A percentile compares a stretch with the other conserved stretches of the same genome.
phyloP scores from a whole-genome alignment of 768 basidiomycete genomes.

The Imleria badia region DNA sequence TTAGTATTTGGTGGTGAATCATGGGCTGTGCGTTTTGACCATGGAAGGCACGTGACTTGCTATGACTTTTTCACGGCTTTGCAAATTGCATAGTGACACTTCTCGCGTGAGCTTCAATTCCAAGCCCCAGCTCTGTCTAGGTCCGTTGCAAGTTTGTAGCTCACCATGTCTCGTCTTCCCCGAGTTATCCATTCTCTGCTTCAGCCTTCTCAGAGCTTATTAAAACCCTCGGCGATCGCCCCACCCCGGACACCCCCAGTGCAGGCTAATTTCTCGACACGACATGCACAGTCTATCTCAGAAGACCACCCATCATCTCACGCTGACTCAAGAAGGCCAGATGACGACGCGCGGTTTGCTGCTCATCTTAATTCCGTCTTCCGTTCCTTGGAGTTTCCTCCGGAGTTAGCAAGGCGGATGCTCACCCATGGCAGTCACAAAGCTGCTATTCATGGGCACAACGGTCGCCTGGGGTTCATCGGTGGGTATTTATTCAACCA shows the following conservation, averaged over 20 bases:
- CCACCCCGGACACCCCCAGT: conserved; percentile 15
- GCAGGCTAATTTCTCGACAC: conserved; percentile 15
- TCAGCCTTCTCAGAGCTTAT: conserved; percentile 7
- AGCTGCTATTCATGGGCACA: conserved; percentile 64
- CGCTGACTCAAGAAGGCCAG: neutral
- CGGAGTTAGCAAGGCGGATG: conserved; percentile 67
- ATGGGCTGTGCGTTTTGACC: neutral
- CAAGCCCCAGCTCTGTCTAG: neutral
- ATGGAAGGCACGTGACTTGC: conserved; percentile 20
- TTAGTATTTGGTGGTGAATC: no score
- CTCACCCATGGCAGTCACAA: conserved; percentile 79
- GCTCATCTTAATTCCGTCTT: conserved; percentile 66
- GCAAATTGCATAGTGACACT: neutral
- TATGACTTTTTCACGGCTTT: conserved; percentile 4
- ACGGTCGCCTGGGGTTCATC: conserved; percentile 68
- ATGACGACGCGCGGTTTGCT: conserved; percentile 33
- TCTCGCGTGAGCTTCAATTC: conserved; percentile 13
- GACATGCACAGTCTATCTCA: neutral
- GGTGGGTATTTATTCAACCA: conserved; percentile 39
- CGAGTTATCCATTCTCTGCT: conserved; percentile 13
- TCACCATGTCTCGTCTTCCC: conserved; percentile 24
- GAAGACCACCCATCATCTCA: conserved; percentile 5
- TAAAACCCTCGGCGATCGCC: conserved; percentile 11
- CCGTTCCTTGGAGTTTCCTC: conserved; percentile 64
- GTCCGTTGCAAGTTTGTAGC: neutral